phyloP scores from a whole-genome alignment of 352 stramenopile species.

The Phytophthora nicotianae region DNA sequence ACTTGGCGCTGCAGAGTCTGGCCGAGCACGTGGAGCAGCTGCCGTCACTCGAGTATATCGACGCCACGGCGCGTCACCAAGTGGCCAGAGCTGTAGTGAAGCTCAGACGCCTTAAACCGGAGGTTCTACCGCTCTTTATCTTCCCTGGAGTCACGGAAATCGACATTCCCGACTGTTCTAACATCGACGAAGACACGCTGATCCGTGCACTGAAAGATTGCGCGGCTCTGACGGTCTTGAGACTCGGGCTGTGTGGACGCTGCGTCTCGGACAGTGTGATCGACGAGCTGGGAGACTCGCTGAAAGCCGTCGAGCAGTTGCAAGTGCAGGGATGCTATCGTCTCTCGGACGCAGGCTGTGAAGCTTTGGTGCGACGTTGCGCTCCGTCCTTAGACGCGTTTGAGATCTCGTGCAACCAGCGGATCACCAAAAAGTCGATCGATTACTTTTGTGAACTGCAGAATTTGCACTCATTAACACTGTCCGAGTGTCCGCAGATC shows the following conservation, averaged over 20 bases:
- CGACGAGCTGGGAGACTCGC: constrained; percentile 64
- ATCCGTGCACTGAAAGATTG: constrained; percentile 60
- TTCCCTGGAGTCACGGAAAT: constrained; percentile 84
- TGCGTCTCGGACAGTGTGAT: constrained; percentile 81
- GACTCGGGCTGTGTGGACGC: constrained; percentile 75
- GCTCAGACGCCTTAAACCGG: constrained; percentile 59
- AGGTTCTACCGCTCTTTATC: constrained; percentile 81
- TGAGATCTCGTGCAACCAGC: constrained; percentile 84
- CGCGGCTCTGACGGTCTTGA: constrained; percentile 54
- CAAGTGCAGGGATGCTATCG: constrained; percentile 80
- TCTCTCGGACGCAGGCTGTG: constrained; percentile 67
- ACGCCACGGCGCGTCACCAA: constrained; percentile 60
- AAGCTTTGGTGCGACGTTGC: constrained; percentile 69
- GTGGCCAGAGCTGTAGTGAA: constrained; percentile 65
- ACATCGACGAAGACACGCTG: constrained; percentile 74
- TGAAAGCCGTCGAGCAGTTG: constrained; percentile 70
- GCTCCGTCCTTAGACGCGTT: constrained; percentile 75
- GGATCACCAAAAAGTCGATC: constrained; percentile 77
- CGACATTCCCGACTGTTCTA: constrained; percentile 83
- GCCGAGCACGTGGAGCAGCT: constrained; percentile 70
- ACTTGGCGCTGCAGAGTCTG: constrained; percentile 62
- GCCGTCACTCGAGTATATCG: constrained; percentile 74
- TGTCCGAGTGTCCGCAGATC: constrained; percentile 83
- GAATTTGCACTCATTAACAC: constrained; percentile 63
- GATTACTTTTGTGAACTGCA: constrained; percentile 74